Evolutionary conservation across 2,329 filamentous ascomycete genomes (phyloP).

Genomic region (Aspergillus niger): DNA sequence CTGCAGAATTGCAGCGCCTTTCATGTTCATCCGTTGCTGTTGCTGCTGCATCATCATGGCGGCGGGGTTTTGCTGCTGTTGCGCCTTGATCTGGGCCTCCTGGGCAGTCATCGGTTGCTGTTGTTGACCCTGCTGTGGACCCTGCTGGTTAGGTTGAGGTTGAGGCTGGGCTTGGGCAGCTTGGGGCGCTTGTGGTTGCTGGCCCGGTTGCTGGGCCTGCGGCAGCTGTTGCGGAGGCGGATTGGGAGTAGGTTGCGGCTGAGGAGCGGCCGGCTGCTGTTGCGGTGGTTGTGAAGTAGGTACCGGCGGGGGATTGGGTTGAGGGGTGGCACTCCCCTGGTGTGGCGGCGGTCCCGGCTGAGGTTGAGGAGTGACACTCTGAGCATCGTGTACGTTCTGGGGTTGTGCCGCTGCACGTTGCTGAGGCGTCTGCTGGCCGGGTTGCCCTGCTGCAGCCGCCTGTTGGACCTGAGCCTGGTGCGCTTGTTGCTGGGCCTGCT

Average conservation of each 20-base stretch:
- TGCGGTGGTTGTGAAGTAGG: conserved; percentile 39
- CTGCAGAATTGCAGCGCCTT: conserved; percentile 52
- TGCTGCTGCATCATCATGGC: conserved; percentile 43
- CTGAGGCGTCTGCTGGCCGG: conserved; percentile 43
- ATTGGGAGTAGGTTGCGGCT: conserved; percentile 40
- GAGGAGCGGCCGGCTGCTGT: conserved; percentile 37
- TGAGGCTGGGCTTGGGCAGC: conserved; percentile 35
- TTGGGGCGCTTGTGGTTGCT: conserved; percentile 32
- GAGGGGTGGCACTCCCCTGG: conserved; percentile 43
- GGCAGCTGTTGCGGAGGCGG: conserved; percentile 41
- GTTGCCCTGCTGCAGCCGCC: conserved; percentile 35
- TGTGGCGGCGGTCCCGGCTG: conserved; percentile 43
- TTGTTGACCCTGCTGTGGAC: conserved; percentile 37
- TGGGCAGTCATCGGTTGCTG: conserved; percentile 43
- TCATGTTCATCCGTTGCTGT: conserved; percentile 35
- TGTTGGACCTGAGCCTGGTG: conserved; percentile 37
- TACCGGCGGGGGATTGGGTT: conserved; percentile 34
- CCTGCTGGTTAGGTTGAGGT: conserved; percentile 40
- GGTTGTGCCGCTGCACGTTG: conserved; percentile 45
- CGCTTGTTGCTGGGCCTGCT: conserved; percentile 34
- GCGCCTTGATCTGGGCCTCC: conserved; percentile 43
- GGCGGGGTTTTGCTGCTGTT: conserved; percentile 37
- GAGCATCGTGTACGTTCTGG: conserved; percentile 45
- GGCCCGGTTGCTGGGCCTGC: conserved; percentile 37
- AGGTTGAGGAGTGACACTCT: conserved; percentile 47